Evolutionary conservation across 176 grass and related monocot species (phyloP), one percentile per base, ranked within the genome.

Genomic region (Saccharum spontaneum): DNA sequence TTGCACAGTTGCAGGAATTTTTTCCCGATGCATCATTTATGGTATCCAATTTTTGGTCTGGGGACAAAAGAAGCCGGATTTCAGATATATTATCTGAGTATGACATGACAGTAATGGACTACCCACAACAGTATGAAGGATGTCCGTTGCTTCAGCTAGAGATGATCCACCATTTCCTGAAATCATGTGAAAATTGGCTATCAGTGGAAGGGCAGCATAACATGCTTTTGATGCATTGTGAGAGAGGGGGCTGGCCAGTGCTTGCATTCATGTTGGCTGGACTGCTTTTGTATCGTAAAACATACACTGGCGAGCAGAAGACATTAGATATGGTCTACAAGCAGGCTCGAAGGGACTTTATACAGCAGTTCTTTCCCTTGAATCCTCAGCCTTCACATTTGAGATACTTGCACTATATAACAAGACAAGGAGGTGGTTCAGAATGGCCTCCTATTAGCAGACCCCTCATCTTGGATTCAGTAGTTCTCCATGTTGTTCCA

Each of bases 311-410:
- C 8, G 97, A 98, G 79, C 91, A 94, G 68, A 98, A 95, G 74
- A 95, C 93, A 69, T 86, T 98, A 67, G 97, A 98, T 69, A 96
- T 98, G 93, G 97, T 98, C 40, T 98, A 98, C 85, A 98, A 92
- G 78, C 97, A 98, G 91, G 93, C 93, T 36, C 89, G 91, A 52
- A 89, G 89, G 74, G 97, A 98, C 23, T 91, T 98, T 36, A 87
- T 98, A 62, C 93, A 94, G 31, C 86, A 94, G 41, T 98, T 92
- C 84, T 95, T 92, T 73, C 71, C 83, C 2, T 95, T 98, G 68
- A 95, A 95, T 84, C 93, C 96, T n/a, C 93, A 98, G 82, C 84
- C 91, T 77, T 98, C 97, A 65, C 97, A 98, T 88, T 67, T 90
- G 75, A 98, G 97, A 90, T 98, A 98, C 83, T 84, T 98, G 78